Base-by-base conservation (phyloP, 495 filamentous ascomycete species). In the Xylaria palmicola region DNA sequence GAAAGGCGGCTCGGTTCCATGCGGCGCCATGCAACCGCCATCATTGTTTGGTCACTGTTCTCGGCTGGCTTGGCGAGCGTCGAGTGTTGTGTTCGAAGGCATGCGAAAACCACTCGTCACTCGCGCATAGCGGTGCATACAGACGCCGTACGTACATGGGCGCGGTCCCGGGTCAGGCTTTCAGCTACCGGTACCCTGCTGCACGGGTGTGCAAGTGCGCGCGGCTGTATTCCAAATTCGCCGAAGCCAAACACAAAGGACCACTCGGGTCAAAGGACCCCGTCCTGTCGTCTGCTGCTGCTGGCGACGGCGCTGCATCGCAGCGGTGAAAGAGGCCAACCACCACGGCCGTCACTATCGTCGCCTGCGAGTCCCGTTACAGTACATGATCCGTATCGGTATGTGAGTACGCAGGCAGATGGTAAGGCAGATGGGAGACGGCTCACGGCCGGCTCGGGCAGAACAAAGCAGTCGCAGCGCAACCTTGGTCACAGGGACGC, bases 171-270 rank as follows among this genome's bases (percentile, higher is more conserved):
- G n/a, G n/a, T n/a, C n/a, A n/a, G n/a, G n/a, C n/a, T n/a, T n/a
- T n/a, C n/a, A n/a, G n/a, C n/a, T n/a, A n/a, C n/a, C n/a, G n/a
- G n/a, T 51, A 32, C 13, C 45, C 48, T 22, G 29, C 48, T 51
- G 48, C 48, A 51, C 48, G 27, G 34, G 12, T 39, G n/a, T 34
- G 34, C 58, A 41, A 29, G 15, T n/a, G 52, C 37, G 43, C 17
- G 37, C 47, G 37, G 47, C 37, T 60, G 39, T 34, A 61, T 61
- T 61, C 59, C 59, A 61, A 61, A 61, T 61, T 40, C 40, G 41
- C 41, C 59, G 49, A 50, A 37, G 40, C 29, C 49, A 32, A 45
- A 32, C n/a, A 55, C 13, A 30, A 53, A 61, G 39, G 40, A 40
- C 49, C 50, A 55, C 39, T 52, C 48, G 39, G 41, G 48, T 55